Base-by-base conservation (phyloP, 352 stramenopile species). In the Plasmopara viticola region DNA sequence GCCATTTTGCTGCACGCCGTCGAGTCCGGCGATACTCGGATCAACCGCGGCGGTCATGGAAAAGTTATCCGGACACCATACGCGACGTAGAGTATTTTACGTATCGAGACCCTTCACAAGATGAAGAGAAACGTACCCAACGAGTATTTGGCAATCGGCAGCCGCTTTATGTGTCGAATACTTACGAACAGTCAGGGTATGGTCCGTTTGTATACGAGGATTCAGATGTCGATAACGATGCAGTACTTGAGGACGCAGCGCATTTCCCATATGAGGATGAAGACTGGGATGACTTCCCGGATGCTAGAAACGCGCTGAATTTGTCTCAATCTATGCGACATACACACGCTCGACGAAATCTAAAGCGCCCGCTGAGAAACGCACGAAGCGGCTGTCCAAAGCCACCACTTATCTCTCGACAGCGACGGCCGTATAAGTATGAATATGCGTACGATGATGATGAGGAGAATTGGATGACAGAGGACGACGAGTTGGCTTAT, bases 391-490 rank as follows among this genome's bases (percentile, higher is more conserved):
- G 68, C 39, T 41, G 41, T 10, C 42, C 51, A 28, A 17, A 35
- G 9, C 60, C 56, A 17, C 52, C 64, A 42, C 25, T 47, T 51
- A 61, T 70, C 64, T 72, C 67, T 40, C 53, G 60, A 44, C 56
- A 60, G 39, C 53, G 56, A 49, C 47, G 54, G 44, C 64, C 64
- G 9, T 64, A 60, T 64, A 66, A 66, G 60, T 66, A 64, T 72
- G 64, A 71, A 15, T 69, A 67, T 51, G 37, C 44, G 17, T 64
- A 65, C 38, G 60, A 66, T 38, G 61, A 62, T 25, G 64, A 61
- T 28, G 64, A 73, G 28, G 44, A 64, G 35, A 57, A 69, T 31
- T 77, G 64, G 68, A 61, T 73, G 45, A 64, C 40, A 25, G 67
- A 71, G 2, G 57, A 72, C 1, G 64, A 71, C 38, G 60, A 73